These are phyloP conservation scores for Jamesozyma jinghongensis DNA, from an alignment of 805 yeast species.

Conservation along the genomic window DNA sequence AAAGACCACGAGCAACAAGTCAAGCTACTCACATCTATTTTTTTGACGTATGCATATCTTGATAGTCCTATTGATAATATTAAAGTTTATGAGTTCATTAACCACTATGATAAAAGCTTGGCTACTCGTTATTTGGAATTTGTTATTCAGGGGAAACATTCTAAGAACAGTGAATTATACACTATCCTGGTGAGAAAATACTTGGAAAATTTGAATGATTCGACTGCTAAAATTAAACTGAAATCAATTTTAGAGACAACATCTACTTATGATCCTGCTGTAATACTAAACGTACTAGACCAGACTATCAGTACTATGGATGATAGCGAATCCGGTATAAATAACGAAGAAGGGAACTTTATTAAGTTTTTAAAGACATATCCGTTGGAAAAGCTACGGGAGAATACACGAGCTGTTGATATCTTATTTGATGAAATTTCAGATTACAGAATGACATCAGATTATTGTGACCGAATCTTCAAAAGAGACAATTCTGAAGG, in stretches of 20 bases:
- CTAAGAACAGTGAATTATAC: constrained; percentile 33
- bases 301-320: neutral
- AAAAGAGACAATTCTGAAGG: constrained; percentile 34
- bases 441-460: constrained; percentile 49
- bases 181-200: constrained; percentile 40
- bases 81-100: constrained; percentile 46
- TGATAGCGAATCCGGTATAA: constrained; percentile 1
- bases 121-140: constrained; percentile 45
- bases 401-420: constrained; percentile 54
- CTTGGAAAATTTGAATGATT: constrained; percentile 23
- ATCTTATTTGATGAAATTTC: constrained; percentile 49
- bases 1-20: constrained; percentile 3
- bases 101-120: constrained; percentile 21
- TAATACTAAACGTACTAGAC: constrained; percentile 23
- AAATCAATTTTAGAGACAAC: constrained; percentile 30
- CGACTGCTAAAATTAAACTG: constrained; percentile 25
- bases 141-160: constrained; percentile 32
- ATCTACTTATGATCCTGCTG: constrained; percentile 33
- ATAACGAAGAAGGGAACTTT: constrained; percentile 6
- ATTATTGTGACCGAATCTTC: constrained; percentile 48
- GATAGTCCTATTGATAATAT: constrained; percentile 48
- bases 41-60: constrained; percentile 55
- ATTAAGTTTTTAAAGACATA: constrained; percentile 35
- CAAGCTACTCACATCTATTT: constrained; percentile 40
- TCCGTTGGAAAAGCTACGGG: constrained; percentile 49